Base-by-base conservation (phyloP, 2,329 filamentous ascomycete genomes). In the Helicocarpus griseus region DNA sequence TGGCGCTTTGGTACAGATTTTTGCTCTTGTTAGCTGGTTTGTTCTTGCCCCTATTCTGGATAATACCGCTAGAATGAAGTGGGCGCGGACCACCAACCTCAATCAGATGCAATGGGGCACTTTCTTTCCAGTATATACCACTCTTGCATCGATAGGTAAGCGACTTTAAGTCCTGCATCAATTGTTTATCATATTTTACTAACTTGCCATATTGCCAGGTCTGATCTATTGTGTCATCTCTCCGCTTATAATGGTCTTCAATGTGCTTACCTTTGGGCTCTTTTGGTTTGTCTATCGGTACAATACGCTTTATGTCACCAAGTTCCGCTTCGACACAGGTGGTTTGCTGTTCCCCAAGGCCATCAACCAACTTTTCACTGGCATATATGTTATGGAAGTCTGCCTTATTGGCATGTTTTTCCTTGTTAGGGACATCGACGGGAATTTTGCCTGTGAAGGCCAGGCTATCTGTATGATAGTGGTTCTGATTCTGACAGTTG, bases 241-340 rank as follows among this genome's bases (percentile, higher is more conserved):
- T 0, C 93, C 93, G 0, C 74, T 98, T 11, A 96, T 98, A 63
- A 81, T 93, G 46, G 73, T 97, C 21, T 97, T 98, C 73, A 91
- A 93, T 60, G 82, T 95, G 61, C 82, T 97, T 65, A 96, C 91
- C 0, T 97, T 97, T 66, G 79, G 80, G 44, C 75, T 98, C 0
- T 84, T 97, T 57, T 98, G 90, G 90, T 77, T 96, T 41, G 91
- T 93, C 0, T 89, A 97, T 66, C 82, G 91, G n/a, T 97, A 97
- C 70, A 91, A 91, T 59, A 94, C 95, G 73, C 79, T 98, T 19
- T 98, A 96, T 62, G 90, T 98, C 54, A 94, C 83, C 24, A 86
- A 89, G 49, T 94, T 95, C 67, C 81, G 84, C 58, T 82, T 86
- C 54, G 93, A 98, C 68, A 98, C 91, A 0, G 93, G 93, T 38